A percentile compares a stretch with the other conserved stretches of the same genome.
Conservation (phyloP, 2,329 filamentous ascomycete genomes). For the Sporothrix brasiliensis region DNA sequence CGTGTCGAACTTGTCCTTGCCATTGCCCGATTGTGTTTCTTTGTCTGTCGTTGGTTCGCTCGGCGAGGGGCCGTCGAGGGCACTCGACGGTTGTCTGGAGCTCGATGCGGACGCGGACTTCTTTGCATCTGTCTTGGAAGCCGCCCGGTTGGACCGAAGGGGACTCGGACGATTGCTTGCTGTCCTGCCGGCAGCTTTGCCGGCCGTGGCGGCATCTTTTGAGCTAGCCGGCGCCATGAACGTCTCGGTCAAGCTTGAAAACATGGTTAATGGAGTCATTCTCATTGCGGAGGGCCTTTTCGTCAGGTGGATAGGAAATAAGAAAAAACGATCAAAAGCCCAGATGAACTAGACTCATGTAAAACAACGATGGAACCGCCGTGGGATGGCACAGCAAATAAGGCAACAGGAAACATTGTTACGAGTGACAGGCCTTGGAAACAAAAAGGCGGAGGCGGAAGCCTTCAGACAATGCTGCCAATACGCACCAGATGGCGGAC, state of each 20-base stretch:
- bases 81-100: conserved; percentile 34
- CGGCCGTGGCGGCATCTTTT: conserved; percentile 36
- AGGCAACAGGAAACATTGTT: neutral
- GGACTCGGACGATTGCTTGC: conserved; percentile 37
- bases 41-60: neutral
- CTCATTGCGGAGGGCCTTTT: neutral
- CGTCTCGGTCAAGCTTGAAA: conserved; percentile 40
- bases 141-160: conserved; percentile 41
- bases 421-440: neutral
- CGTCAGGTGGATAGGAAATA: neutral
- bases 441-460: neutral
- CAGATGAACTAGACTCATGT: neutral
- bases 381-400: conserved; percentile 2
- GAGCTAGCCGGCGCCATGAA: conserved; percentile 40
- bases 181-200: conserved; percentile 24
- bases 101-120: neutral
- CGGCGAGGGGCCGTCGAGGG: conserved; percentile 34
- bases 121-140: conserved; percentile 36
- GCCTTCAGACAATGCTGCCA: neutral
- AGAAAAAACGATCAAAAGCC: neutral
- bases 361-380: neutral
- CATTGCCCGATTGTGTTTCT: conserved; percentile 31
- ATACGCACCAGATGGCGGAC: conserved; percentile 27
- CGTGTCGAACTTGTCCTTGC: conserved; percentile 47
- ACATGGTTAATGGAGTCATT: conserved; percentile 37